Base-by-base conservation (phyloP, 768 basidiomycete genomes). In the Brasilioporus rufonigricans region DNA sequence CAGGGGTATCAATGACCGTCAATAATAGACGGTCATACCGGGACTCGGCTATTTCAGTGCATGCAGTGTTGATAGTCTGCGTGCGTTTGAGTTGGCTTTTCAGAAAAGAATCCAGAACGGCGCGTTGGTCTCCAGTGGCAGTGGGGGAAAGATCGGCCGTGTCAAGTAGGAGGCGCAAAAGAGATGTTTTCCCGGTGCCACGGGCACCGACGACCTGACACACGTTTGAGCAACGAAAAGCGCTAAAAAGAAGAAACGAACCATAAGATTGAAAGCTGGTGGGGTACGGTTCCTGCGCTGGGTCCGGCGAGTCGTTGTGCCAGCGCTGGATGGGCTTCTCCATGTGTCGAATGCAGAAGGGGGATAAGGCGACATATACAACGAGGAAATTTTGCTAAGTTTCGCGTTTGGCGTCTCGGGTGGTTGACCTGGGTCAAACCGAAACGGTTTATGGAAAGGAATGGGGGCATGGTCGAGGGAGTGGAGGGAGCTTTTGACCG, bases 201-300 rank as follows among this genome's bases (percentile, higher is more conserved):
- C 84, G 84, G 26, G 81, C 84, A 48, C 91, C 91, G 29, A 84
- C 88, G 44, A 93, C 88, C 91, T 92, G 58, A 12, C 19, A 38
- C 46, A 38, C 19, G 32, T 56, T 32, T 58, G 21, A 61, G 52
- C 32, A 16, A 54, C 32, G 27, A 33, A 38, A 24, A 10, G n/a
- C 5, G 4, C 5, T 1, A 16, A n/a, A 18, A 29, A 10, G 36
- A 19, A 8, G 8, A 12, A 35, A 63, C 77, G 53, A 60, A 90
- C 90, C 90, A 93, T 91, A 49, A 93, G 73, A 66, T 93, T 93
- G 75, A 93, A 92, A 3, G 89, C 89, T 7, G 90, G 87, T 14
- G 89, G 80, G 16, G 80, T 71, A 53, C 86, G 80, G 59, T 76
- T 74, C 62, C 87, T 80, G 63, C 86, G 80, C 66, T 89, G 87